Percentiles rank a stretch among this genome's conserved stretches.
These are phyloP conservation scores for Aegle marmelos DNA, from an alignment of 345 rosid species.

Conservation along the genomic window DNA sequence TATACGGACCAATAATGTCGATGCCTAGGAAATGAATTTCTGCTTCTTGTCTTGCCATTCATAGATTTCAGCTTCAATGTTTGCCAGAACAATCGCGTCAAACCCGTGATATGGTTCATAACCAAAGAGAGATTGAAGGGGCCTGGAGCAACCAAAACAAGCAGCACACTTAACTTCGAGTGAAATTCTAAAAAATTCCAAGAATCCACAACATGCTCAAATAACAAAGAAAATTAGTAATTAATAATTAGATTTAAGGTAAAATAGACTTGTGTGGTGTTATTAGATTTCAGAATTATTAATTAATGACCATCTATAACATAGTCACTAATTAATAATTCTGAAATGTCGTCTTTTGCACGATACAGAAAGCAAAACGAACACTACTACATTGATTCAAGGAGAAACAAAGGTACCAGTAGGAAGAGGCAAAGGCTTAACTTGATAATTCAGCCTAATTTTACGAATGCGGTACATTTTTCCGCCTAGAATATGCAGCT, in stretches of 20 bases:
- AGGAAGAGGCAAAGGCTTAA: too few species aligned
- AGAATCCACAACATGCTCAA: background rate
- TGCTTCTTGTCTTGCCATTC: constrained; percentile 49
- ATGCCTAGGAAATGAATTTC: constrained; percentile 31
- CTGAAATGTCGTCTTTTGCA: background rate
- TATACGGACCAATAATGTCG: background rate
- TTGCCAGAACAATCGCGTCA: constrained; percentile 37
- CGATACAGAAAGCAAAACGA: background rate
- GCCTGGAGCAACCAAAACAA: constrained; percentile 29
- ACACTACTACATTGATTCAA: background rate
- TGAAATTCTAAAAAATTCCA: background rate
- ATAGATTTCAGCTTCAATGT: constrained; percentile 35
- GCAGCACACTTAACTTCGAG: constrained; percentile 3
- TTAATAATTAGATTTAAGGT: too few species aligned
- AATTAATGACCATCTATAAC: too few species aligned
- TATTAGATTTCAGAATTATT: too few species aligned
- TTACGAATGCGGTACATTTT: too few species aligned
- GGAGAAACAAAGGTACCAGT: background rate
- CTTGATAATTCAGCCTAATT: too few species aligned
- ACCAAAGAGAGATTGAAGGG: constrained; percentile 41
- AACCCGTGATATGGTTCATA: constrained; percentile 65
- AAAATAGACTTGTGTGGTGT: too few species aligned
- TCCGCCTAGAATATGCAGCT: too few species aligned
- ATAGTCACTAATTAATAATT: background rate
- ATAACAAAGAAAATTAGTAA: constrained; percentile 10